Percentiles rank a stretch among this genome's conserved stretches.
phyloP scores from a whole-genome alignment of 2,329 filamentous ascomycete genomes.

The Amauroascus verrucosus region DNA sequence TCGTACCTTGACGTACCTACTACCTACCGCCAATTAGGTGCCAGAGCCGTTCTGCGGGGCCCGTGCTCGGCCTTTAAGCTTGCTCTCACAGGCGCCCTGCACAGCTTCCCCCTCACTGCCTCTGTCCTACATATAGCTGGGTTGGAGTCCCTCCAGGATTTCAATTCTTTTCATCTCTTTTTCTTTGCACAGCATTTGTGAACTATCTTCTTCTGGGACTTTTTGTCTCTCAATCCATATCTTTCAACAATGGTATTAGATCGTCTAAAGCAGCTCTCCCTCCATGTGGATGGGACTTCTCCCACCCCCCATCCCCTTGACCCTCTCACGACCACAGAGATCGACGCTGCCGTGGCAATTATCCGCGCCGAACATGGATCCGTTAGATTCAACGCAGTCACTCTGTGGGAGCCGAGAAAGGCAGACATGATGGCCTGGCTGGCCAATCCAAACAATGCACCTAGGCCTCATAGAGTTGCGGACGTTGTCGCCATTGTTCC shows the following conservation, averaged over 20 bases:
- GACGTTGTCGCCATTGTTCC: slow-evolving; percentile 74
- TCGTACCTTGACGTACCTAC: not conserved
- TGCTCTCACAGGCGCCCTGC: slow-evolving; percentile 50
- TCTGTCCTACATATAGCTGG: slow-evolving; percentile 9
- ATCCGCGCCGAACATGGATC: slow-evolving; percentile 59
- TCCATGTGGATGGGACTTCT: slow-evolving; percentile 49
- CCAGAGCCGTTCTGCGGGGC: not conserved
- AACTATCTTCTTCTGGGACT: not conserved
- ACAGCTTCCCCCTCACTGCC: slow-evolving; percentile 8
- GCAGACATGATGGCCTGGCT: slow-evolving; percentile 73
- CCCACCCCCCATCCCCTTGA: slow-evolving; percentile 62
- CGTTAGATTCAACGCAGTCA: slow-evolving; percentile 77
- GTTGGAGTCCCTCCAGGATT: not conserved
- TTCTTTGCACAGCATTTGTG: not conserved
- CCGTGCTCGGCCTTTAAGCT: not conserved
- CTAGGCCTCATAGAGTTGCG: slow-evolving; percentile 60
- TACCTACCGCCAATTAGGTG: not conserved
- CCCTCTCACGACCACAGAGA: slow-evolving; percentile 62
- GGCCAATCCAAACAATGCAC: slow-evolving; percentile 49
- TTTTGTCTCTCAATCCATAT: not conserved
- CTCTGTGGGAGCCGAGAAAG: slow-evolving; percentile 76
- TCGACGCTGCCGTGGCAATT: slow-evolving; percentile 57
- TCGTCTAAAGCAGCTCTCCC: slow-evolving; percentile 53
- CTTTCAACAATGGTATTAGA: slow-evolving; percentile 46
- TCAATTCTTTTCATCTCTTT: not conserved